Evolutionary conservation across 495 filamentous ascomycete species (phyloP).

Genomic region (Podospora australis): DNA sequence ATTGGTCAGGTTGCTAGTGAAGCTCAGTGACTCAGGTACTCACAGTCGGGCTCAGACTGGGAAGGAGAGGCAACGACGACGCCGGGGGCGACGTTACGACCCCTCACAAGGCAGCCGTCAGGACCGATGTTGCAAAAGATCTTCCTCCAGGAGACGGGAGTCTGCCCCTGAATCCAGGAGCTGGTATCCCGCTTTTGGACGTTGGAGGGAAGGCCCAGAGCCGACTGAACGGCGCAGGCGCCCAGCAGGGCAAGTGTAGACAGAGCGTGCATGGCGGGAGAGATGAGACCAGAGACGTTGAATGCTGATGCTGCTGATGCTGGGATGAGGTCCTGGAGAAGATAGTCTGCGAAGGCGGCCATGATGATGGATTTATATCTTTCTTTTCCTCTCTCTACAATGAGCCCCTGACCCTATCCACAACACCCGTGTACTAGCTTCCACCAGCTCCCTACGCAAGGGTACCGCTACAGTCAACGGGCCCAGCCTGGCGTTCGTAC

Average conservation of each 20-base stretch:
- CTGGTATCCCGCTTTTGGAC: slow-evolving; percentile 43
- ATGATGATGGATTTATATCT: background rate
- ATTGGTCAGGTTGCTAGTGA: background rate
- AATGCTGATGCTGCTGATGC: slow-evolving; percentile 19
- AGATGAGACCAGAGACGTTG: slow-evolving; percentile 26
- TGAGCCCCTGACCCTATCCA: no score
- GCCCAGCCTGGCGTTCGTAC: no score
- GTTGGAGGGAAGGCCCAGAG: slow-evolving; percentile 35
- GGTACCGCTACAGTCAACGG: no score
- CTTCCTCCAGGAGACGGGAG: slow-evolving; percentile 42
- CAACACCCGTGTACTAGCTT: no score
- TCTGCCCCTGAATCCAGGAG: slow-evolving; percentile 51
- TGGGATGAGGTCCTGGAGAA: slow-evolving; percentile 10
- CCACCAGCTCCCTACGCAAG: no score
- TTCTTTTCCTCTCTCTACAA: background rate
- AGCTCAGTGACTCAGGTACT: slow-evolving; percentile 15
- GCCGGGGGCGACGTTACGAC: slow-evolving; percentile 40
- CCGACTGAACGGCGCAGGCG: slow-evolving; percentile 40
- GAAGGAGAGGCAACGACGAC: slow-evolving; percentile 58
- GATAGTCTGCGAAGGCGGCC: background rate
- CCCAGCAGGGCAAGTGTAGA: slow-evolving; percentile 42
- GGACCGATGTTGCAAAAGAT: slow-evolving; percentile 58
- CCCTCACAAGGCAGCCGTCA: slow-evolving; percentile 38
- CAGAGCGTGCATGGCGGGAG: slow-evolving; percentile 39
- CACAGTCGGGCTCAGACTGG: slow-evolving; percentile 54